Evolutionary conservation across 768 basidiomycete genomes (phyloP).

Genomic region (Lepiota subincarnata): DNA sequence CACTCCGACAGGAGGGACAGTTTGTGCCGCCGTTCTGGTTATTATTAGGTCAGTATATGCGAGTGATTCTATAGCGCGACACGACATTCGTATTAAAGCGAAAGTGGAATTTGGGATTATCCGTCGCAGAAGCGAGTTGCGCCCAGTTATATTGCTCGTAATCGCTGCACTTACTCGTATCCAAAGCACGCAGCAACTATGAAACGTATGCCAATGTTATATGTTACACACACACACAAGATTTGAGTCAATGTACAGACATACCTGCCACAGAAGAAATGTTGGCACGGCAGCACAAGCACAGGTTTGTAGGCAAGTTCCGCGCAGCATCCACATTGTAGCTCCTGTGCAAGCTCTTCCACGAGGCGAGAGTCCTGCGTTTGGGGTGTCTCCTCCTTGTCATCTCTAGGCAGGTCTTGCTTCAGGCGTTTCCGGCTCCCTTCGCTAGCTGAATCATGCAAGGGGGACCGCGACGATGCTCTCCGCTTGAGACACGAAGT

Average conservation of each 20-base stretch:
- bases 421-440: conserved; percentile 59
- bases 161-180: conserved; percentile 59
- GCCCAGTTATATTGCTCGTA: no score
- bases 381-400: not conserved
- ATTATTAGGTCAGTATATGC: conserved; percentile 12
- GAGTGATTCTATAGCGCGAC: not conserved
- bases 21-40: conserved; percentile 77
- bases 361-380: conserved; percentile 32
- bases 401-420: conserved; percentile 29
- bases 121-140: no score
- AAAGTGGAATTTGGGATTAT: no score
- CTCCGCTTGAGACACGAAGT: conserved; percentile 48
- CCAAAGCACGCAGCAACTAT: conserved; percentile 80
- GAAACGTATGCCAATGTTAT: not conserved
- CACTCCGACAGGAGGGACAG: conserved; percentile 76
- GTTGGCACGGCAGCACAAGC: conserved; percentile 79
- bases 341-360: conserved; percentile 65
- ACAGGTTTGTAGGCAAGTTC: conserved; percentile 81
- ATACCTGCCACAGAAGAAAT: conserved; percentile 90
- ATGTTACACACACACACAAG: conserved; percentile 2
- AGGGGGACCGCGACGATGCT: conserved; percentile 46
- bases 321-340: conserved; percentile 84
- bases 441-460: conserved; percentile 44
- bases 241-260: conserved; percentile 12
- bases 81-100: not conserved